phyloP scores from a whole-genome alignment of 2,329 filamentous ascomycete species.

The Calonectria multiphialidica region DNA sequence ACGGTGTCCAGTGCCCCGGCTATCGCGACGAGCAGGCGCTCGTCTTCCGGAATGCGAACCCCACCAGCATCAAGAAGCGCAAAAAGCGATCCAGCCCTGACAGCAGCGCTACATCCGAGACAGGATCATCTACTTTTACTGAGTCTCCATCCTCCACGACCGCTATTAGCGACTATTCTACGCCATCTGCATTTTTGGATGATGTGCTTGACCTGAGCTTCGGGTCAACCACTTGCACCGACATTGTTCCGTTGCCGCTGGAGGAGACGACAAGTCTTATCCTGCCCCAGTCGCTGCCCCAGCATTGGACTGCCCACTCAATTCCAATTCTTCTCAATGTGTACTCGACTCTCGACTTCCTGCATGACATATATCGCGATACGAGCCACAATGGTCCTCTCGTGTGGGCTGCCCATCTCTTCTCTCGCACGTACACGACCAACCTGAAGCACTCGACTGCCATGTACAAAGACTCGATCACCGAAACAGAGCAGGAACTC shows the following conservation, averaged over 20 bases:
- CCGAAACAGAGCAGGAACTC: slow-evolving; percentile 47
- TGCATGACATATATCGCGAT: slow-evolving; percentile 45
- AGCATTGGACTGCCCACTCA: slow-evolving; percentile 55
- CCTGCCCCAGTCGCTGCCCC: slow-evolving; percentile 41
- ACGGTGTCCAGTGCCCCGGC: slow-evolving; percentile 54
- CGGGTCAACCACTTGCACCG: slow-evolving; percentile 18
- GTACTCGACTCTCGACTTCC: slow-evolving; percentile 51
- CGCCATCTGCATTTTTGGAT: slow-evolving; percentile 22
- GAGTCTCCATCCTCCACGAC: slow-evolving; percentile 22
- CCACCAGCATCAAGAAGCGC: slow-evolving; percentile 44
- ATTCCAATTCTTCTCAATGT: slow-evolving; percentile 54
- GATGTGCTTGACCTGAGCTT: slow-evolving; percentile 19
- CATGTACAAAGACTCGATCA: slow-evolving; percentile 38
- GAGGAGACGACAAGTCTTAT: slow-evolving; percentile 11
- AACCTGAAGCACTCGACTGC: slow-evolving; percentile 50
- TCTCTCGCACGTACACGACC: slow-evolving; percentile 54
- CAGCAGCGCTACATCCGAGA: slow-evolving; percentile 13
- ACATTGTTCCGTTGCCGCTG: slow-evolving; percentile 20
- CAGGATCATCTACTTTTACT: slow-evolving; percentile 21
- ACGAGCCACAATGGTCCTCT: slow-evolving; percentile 48
- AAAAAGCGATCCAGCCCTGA: slow-evolving; percentile 43
- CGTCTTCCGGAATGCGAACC: slow-evolving; percentile 52
- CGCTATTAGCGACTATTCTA: slow-evolving; percentile 16
- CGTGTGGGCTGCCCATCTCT: slow-evolving; percentile 55
- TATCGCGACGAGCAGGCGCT: slow-evolving; percentile 55